Evolutionary conservation across 2,329 filamentous ascomycete species (phyloP).

Genomic region (Harringtonia aguacate): DNA sequence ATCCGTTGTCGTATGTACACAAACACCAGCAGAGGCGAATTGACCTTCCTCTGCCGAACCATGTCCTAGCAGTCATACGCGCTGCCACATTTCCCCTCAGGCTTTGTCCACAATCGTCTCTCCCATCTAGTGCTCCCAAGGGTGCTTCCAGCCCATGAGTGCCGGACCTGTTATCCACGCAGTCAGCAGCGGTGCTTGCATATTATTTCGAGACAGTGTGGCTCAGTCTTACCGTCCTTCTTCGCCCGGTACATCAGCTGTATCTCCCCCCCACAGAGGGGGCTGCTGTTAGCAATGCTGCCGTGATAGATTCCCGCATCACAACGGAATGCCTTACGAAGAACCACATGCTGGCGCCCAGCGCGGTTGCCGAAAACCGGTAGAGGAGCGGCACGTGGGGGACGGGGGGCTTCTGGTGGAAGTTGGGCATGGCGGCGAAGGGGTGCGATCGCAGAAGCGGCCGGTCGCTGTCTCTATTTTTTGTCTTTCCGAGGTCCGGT

Average conservation of each 20-base stretch:
- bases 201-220: not conserved
- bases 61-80: too few species aligned
- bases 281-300: conserved; percentile 4
- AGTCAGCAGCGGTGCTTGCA: conserved; percentile 5
- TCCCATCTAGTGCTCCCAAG: conserved; percentile 79
- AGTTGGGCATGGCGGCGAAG: conserved; percentile 8
- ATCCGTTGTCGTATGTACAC: too few species aligned
- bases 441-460: too few species aligned
- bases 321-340: conserved; percentile 50
- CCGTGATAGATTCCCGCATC: not conserved
- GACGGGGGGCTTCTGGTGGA: conserved; percentile 13
- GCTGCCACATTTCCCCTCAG: too few species aligned
- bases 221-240: conserved; percentile 61
- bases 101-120: too few species aligned
- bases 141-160: conserved; percentile 87
- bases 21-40: too few species aligned
- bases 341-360: conserved; percentile 98
- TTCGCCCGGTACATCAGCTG: conserved; percentile 94
- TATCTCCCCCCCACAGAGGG: not conserved
- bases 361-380: conserved; percentile 72
- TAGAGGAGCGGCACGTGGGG: conserved; percentile 54
- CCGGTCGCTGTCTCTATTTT: not conserved
- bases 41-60: too few species aligned
- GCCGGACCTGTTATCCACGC: conserved; percentile 48
- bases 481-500: not conserved